These are phyloP conservation scores for Globisporangium paroecandrum DNA, from an alignment of 352 stramenopile species.

Conservation along the genomic window DNA sequence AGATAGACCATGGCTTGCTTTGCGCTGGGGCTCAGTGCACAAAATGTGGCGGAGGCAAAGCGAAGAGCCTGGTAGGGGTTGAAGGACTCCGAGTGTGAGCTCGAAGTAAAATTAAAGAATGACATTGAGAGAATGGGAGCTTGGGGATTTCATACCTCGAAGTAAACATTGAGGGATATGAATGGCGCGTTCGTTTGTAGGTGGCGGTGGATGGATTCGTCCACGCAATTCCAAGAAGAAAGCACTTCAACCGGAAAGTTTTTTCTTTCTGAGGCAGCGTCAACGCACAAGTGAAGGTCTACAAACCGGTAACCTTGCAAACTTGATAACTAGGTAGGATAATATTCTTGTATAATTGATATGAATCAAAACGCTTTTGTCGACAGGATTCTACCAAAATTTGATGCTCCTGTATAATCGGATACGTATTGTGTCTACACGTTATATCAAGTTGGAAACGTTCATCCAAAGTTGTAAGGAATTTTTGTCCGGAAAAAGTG, in stretches of 20 bases:
- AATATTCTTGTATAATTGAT: too few relatives aligned
- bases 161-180: neutral
- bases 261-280: neutral
- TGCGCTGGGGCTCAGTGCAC: neutral
- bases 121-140: too few relatives aligned
- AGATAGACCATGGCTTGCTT: neutral
- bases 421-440: too few relatives aligned
- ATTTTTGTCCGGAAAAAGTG: neutral
- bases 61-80: neutral
- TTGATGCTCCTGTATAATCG: too few relatives aligned
- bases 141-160: neutral
- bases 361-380: too few relatives aligned
- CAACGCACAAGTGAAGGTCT: neutral
- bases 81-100: neutral
- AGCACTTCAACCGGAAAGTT: neutral
- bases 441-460: too few relatives aligned
- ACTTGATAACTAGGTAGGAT: too few relatives aligned
- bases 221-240: neutral
- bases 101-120: constrained; percentile 6
- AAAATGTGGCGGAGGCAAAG: neutral
- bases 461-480: too few relatives aligned
- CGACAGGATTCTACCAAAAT: too few relatives aligned
- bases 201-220: neutral
- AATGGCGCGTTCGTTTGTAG: neutral
- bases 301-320: neutral